Conservation (phyloP, 23 red algal genomes). For the Agarophyton chilense region DNA sequence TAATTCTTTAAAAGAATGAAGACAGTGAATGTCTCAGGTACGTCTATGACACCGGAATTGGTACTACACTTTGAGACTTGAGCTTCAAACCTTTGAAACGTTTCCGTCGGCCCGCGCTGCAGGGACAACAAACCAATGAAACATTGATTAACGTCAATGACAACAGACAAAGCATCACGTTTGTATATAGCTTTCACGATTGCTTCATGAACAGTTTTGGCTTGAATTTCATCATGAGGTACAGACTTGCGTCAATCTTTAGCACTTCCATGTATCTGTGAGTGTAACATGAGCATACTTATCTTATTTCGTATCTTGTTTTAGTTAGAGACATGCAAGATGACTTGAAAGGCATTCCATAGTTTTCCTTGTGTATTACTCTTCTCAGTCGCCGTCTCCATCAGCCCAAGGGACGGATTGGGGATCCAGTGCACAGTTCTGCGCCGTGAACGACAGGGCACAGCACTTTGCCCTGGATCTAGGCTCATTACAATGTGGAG, state of each 20-base stretch:
- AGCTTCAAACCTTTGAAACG: slow-evolving; percentile 16
- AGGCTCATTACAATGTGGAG: no score
- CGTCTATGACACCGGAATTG: neutral
- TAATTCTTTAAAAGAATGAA: neutral
- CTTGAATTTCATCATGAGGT: neutral
- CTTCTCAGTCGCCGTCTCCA: neutral
- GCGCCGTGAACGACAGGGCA: neutral
- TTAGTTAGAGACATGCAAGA: neutral
- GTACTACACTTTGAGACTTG: slow-evolving; percentile 1
- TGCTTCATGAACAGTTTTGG: neutral
- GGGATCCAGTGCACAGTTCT: neutral
- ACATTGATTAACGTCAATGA: neutral
- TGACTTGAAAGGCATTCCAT: slow-evolving; percentile 13
- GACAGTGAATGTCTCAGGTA: slow-evolving; percentile 7
- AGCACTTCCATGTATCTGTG: neutral
- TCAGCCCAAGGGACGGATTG: neutral
- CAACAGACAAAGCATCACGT: neutral
- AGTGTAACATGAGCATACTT: neutral
- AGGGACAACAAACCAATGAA: neutral
- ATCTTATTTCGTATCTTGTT: neutral
- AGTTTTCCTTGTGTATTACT: neutral
- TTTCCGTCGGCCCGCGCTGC: neutral
- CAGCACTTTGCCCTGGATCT: no score
- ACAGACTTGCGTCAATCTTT: neutral
- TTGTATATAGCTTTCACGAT: neutral